These are phyloP conservation scores for Selenicereus undatus DNA, from an alignment of 148 eudicot genomes.

Conservation along the genomic window DNA sequence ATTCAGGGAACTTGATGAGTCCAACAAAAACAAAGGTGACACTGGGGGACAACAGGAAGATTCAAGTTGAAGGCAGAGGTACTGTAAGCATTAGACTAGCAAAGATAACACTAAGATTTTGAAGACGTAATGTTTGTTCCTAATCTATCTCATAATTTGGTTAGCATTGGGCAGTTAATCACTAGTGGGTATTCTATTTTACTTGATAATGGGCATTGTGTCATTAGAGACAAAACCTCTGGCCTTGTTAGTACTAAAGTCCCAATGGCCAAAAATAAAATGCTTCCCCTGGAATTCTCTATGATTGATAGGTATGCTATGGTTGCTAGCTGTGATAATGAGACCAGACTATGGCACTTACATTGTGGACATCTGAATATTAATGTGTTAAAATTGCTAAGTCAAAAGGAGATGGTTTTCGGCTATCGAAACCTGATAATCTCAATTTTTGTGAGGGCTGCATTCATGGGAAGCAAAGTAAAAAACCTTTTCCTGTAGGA, in stretches of 20 bases:
- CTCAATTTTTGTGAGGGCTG: not conserved
- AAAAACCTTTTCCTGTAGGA: not conserved
- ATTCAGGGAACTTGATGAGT: too few relatives aligned
- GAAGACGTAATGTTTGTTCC: too few relatives aligned
- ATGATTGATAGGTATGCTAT: conserved; percentile 11
- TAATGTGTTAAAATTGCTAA: not conserved
- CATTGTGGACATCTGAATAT: conserved; percentile 23
- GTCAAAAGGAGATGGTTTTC: not conserved
- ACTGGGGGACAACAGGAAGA: too few relatives aligned
- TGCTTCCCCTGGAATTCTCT: too few relatives aligned
- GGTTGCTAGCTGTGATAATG: not conserved
- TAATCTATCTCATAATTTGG: too few relatives aligned
- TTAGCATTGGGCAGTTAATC: too few relatives aligned
- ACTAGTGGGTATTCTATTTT: not conserved
- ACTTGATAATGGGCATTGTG: conserved; percentile 8
- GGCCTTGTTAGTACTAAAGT: not conserved
- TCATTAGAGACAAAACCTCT: not conserved
- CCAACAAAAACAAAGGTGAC: too few relatives aligned
- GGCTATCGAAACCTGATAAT: not conserved
- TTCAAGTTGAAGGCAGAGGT: too few relatives aligned
- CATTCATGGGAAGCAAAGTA: not conserved
- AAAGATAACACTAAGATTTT: too few relatives aligned
- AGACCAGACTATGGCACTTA: conserved; percentile 22
- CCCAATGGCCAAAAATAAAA: too few relatives aligned
- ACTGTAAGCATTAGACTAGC: too few relatives aligned